Evolutionary conservation across 78 protist species (phyloP).

Genomic region (Speleostelium caveatum): DNA sequence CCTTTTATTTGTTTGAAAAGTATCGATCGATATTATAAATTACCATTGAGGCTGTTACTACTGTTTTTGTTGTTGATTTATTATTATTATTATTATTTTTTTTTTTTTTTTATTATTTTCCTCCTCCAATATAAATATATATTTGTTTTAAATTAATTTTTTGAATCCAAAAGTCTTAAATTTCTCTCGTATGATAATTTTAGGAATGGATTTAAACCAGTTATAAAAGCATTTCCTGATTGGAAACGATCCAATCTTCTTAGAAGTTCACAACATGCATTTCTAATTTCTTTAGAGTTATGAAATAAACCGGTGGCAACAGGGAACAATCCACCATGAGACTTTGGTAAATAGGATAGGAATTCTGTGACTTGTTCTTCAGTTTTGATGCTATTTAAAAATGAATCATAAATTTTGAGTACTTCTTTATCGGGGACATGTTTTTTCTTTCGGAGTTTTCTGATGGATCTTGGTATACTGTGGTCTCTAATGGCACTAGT

Average conservation of each 20-base stretch:
- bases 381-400: slow-evolving; percentile 47
- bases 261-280: slow-evolving; percentile 79
- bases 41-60: too few relatives aligned
- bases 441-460: slow-evolving; percentile 59
- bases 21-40: too few relatives aligned
- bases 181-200: slow-evolving; percentile 67
- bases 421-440: slow-evolving; percentile 77
- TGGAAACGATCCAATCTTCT: slow-evolving; percentile 77
- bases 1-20: too few relatives aligned
- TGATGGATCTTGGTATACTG: slow-evolving; percentile 29
- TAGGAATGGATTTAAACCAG: slow-evolving; percentile 74
- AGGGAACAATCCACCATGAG: slow-evolving; percentile 90
- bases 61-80: too few relatives aligned
- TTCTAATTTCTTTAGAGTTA: slow-evolving; percentile 73
- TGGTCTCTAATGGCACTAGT: slow-evolving; percentile 68
- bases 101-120: background rate
- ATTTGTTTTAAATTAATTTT: background rate
- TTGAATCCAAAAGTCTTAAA: background rate
- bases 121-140: background rate
- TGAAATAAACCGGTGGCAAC: slow-evolving; percentile 87
- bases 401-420: slow-evolving; percentile 49
- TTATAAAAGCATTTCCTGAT: slow-evolving; percentile 66
- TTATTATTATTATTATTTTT: too few relatives aligned
- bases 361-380: slow-evolving; percentile 85
- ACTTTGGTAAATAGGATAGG: slow-evolving; percentile 85